Percentiles rank a stretch among this genome's conserved stretches.
Evolutionary conservation across 768 basidiomycete species (phyloP).

Genomic region (Boletus tylopilopsis): DNA sequence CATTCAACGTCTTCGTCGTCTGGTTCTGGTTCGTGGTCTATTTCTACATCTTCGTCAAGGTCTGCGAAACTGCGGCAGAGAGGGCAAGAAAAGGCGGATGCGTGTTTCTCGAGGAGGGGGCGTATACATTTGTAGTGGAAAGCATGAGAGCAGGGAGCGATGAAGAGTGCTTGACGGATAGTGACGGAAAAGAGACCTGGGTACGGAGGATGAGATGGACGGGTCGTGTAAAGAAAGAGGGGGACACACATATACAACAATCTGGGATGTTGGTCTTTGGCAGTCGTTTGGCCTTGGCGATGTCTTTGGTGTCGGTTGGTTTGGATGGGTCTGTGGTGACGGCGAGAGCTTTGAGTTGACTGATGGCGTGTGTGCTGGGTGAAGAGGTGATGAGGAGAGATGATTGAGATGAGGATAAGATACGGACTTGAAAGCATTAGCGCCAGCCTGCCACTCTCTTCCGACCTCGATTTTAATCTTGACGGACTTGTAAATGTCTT

Average conservation of each 20-base stretch:
- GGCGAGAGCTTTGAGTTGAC: constrained; percentile 74
- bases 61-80: constrained; percentile 94
- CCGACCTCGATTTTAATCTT: constrained; percentile 92
- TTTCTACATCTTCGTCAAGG: constrained; percentile 92
- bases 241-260: constrained; percentile 85
- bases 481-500: constrained; percentile 96
- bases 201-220: not conserved
- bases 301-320: constrained; percentile 10
- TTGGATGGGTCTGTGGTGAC: constrained; percentile 30
- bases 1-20: constrained; percentile 29
- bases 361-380: constrained; percentile 65
- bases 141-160: constrained; percentile 95
- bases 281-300: constrained; percentile 23
- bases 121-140: constrained; percentile 98
- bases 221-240: not conserved
- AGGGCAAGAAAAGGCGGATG: constrained; percentile 92
- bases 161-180: constrained; percentile 94
- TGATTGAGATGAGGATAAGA: not conserved
- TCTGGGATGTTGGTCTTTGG: constrained; percentile 58
- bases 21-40: constrained; percentile 40
- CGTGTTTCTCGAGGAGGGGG: constrained; percentile 82
- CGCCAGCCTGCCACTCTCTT: constrained; percentile 84
- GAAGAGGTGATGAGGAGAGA: not conserved
- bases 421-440: constrained; percentile 82
- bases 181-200: constrained; percentile 78